Conservation (phyloP, 352 stramenopile species). For the Phytophthora ramorum region DNA sequence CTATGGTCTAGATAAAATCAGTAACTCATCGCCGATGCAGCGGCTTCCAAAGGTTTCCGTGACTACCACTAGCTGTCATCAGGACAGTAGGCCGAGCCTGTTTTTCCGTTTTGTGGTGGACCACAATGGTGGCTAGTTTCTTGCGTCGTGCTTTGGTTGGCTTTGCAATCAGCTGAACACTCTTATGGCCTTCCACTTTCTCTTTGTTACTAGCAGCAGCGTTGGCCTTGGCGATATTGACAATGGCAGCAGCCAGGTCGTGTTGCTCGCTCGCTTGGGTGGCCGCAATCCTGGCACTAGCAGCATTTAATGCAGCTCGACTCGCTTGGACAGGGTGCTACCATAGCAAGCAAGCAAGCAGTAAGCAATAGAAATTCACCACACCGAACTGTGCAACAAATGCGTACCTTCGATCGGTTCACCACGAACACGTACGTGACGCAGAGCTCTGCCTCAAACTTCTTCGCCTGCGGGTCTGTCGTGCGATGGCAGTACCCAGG, state of each 20-base stretch:
- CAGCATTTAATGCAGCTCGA: conserved; percentile 24
- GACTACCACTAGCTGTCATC: not conserved
- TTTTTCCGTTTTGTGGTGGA: not conserved
- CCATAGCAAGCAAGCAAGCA: not conserved
- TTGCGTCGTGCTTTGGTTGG: not conserved
- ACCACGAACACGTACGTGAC: conserved; percentile 90
- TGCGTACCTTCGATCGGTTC: conserved; percentile 71
- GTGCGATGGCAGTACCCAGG: conserved; percentile 90
- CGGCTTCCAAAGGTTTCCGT: conserved; percentile 33
- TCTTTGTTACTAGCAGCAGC: conserved; percentile 9
- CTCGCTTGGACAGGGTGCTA: conserved; percentile 48
- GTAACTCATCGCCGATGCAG: conserved; percentile 25
- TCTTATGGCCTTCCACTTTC: not conserved
- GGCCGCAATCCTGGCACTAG: conserved; percentile 18
- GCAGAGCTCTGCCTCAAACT: conserved; percentile 84
- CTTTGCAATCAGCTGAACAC: not conserved
- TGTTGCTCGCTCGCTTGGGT: conserved; percentile 28
- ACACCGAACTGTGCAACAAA: not conserved
- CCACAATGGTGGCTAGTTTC: not conserved
- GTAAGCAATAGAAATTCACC: conserved; percentile 7
- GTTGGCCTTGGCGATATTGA: conserved; percentile 35
- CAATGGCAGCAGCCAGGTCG: conserved; percentile 37
- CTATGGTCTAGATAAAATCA: conserved; percentile 2
- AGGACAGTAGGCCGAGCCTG: not conserved
- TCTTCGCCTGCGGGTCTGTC: conserved; percentile 86